These are phyloP conservation scores for Acanthamoeba sp. DNA, from an alignment of 208 protist species.

Conservation along the genomic window DNA sequence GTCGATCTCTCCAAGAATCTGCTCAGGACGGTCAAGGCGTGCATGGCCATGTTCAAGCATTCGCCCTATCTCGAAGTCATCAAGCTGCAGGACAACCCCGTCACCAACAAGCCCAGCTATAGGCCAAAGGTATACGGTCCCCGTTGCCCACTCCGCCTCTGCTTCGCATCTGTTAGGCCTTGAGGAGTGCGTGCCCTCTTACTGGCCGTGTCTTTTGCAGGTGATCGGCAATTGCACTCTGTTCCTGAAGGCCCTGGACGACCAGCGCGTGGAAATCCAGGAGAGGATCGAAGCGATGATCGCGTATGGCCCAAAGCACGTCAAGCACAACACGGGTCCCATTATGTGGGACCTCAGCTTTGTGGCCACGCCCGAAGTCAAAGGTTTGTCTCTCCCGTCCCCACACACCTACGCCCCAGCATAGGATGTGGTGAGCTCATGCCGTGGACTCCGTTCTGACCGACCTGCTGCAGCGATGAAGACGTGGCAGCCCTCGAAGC, in stretches of 20 bases:
- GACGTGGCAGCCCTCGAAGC: slow-evolving; percentile 43
- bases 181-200: too few relatives aligned
- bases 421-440: background rate
- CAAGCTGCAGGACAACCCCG: slow-evolving; percentile 52
- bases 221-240: slow-evolving; percentile 35
- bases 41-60: slow-evolving; percentile 54
- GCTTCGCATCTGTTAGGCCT: too few relatives aligned
- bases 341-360: slow-evolving; percentile 67
- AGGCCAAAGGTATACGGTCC: background rate
- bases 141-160: too few relatives aligned
- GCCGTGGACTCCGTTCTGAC: background rate
- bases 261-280: slow-evolving; percentile 27
- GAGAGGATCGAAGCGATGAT: slow-evolving; percentile 41
- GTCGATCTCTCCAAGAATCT: slow-evolving; percentile 50
- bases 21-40: slow-evolving; percentile 37
- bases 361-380: slow-evolving; percentile 34
- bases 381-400: background rate
- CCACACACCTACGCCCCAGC: background rate
- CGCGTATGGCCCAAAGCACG: slow-evolving; percentile 16
- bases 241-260: slow-evolving; percentile 45
- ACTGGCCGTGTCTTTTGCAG: background rate
- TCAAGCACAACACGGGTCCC: slow-evolving; percentile 6
- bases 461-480: slow-evolving; percentile 63
- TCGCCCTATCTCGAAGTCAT: slow-evolving; percentile 52
- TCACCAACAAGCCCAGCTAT: slow-evolving; percentile 22